Base-by-base conservation (phyloP, 305 asterid species). In the Vinca major region DNA sequence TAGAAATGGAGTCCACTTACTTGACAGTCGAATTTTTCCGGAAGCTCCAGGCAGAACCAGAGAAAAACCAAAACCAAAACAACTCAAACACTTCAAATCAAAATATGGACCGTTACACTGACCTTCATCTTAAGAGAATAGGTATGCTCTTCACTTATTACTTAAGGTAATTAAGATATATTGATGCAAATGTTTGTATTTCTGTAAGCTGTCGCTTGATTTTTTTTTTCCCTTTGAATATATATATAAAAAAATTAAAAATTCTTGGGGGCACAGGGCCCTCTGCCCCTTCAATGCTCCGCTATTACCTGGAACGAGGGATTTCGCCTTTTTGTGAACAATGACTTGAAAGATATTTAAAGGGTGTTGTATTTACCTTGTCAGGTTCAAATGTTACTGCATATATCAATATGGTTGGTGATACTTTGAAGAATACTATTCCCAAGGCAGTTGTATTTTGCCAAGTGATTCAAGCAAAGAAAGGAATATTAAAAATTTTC, bases 401-500 rank as follows among this genome's bases (percentile, higher is more conserved):
- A 2, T 93, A 93, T 72, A 66, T 93, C 56, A 76, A 80, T 50
- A 87, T 93, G 99, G 95, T 93, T 17, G 88, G 95, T 70, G 99
- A 93, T 39, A 82, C 93, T 54, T 77, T 93, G 91, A 91, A 74
- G 86, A 86, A 74, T 70, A 80, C 87, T 47, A 81, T 93, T 79
- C 99, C 97, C 20, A 93, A 93, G 84, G 99, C 97, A 2, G 99
- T 93, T 21, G 99, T 93, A 76, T 87, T 79, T 73, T 93, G 97
- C 73, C 99, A 93, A 86, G 99, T 93, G 55, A 82, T 87, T 63
- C 92, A 91, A 82, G 99, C 99, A 39, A 93, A 84, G 80, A 80
- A 86, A 75, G 73, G 91, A 33, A 80, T 93, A 74, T 82, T 93
- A 37, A 85, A 86, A 73, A 83, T 65, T 12, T 93, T 91, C 83